These are phyloP conservation scores for Cinnamomum chago DNA, from an alignment of 164 flowering plant genomes.

Conservation along the genomic window DNA sequence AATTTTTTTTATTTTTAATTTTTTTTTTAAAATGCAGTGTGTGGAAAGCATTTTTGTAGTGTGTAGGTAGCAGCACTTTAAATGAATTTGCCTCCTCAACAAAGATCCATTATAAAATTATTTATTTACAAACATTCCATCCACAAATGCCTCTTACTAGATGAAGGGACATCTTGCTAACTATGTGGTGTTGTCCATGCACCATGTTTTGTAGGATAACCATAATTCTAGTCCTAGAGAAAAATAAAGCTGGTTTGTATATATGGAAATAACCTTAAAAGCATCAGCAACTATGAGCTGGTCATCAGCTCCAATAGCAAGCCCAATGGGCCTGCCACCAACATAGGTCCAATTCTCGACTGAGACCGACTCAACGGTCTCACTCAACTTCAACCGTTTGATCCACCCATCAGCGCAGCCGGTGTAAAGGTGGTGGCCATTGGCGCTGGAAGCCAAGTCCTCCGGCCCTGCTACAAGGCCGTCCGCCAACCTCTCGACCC, in stretches of 20 bases:
- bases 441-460: conserved; percentile 32
- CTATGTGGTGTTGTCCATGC: too few relatives aligned
- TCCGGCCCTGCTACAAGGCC: conserved; percentile 37
- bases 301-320: conserved; percentile 22
- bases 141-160: too few relatives aligned
- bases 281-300: conserved; percentile 34
- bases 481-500: conserved; percentile 26
- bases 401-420: conserved; percentile 51
- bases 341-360: conserved; percentile 27
- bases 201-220: too few relatives aligned
- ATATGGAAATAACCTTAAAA: conserved; percentile 20
- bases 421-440: conserved; percentile 29
- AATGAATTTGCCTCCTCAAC: too few relatives aligned
- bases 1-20: too few relatives aligned
- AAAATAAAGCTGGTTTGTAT: neutral
- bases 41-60: too few relatives aligned
- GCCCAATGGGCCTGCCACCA: conserved; percentile 40
- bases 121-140: too few relatives aligned
- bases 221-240: neutral
- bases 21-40: too few relatives aligned
- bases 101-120: too few relatives aligned
- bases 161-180: too few relatives aligned
- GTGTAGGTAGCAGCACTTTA: too few relatives aligned
- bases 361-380: conserved; percentile 10
- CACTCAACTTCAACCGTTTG: conserved; percentile 29